Conservation (phyloP, 176 grass and related monocot species). For the Juncus effusus region DNA sequence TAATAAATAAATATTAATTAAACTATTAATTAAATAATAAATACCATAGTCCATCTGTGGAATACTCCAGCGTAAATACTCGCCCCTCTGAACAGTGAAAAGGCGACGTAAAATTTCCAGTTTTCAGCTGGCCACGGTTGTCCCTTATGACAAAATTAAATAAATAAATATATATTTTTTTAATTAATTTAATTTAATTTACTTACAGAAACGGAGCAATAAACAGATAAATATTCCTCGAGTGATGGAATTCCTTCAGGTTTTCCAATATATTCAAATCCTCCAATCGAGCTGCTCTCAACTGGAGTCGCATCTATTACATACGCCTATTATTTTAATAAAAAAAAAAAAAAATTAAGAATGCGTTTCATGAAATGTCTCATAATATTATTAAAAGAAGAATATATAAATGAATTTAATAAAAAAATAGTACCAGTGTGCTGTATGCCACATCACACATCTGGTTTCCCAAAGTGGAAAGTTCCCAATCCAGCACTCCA, state of each 20-base stretch:
- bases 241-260: slow-evolving; percentile 88
- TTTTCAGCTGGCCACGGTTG: slow-evolving; percentile 74
- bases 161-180: neutral
- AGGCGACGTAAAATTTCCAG: slow-evolving; percentile 87
- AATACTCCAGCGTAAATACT: slow-evolving; percentile 90
- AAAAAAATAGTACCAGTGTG: slow-evolving; percentile 47
- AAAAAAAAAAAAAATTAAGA: slow-evolving; percentile 13
- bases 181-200: slow-evolving; percentile 12
- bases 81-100: slow-evolving; percentile 87
- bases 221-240: slow-evolving; percentile 76
- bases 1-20: slow-evolving; percentile 8
- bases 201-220: slow-evolving; percentile 72
- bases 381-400: slow-evolving; percentile 2
- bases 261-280: slow-evolving; percentile 55
- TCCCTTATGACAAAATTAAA: slow-evolving; percentile 42
- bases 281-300: slow-evolving; percentile 47
- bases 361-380: too few relatives aligned
- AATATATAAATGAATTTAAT: neutral
- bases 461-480: slow-evolving; percentile 96
- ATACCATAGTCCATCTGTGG: slow-evolving; percentile 96
- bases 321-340: slow-evolving; percentile 49
- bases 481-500: slow-evolving; percentile 97
- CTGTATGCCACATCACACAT: slow-evolving; percentile 98
- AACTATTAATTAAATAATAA: neutral
- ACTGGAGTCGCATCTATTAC: slow-evolving; percentile 39